phyloP scores from a whole-genome alignment of 2,329 filamentous ascomycete species.

The Neopestalotiopsis sp. region DNA sequence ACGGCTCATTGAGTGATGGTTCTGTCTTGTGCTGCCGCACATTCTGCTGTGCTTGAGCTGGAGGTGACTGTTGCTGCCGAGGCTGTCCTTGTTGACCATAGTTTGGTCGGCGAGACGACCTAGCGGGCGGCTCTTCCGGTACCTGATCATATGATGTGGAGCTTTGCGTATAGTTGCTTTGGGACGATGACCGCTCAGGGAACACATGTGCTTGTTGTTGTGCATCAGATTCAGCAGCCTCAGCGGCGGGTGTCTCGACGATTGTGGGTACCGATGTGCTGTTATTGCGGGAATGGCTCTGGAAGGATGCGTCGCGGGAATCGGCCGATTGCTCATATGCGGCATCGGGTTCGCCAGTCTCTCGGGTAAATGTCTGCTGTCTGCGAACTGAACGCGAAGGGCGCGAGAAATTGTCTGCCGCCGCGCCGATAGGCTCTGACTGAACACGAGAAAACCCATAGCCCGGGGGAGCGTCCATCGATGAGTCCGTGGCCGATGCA shows the following conservation, averaged over 20 bases:
- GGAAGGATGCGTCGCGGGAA: conserved; percentile 26
- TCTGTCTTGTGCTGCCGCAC: conserved; percentile 40
- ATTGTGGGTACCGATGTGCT: conserved; percentile 58
- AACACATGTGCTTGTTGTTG: conserved; percentile 43
- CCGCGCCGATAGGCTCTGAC: conserved; percentile 66
- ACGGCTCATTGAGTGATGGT: conserved; percentile 69
- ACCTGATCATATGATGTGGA: conserved; percentile 51
- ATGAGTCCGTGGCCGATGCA: conserved; percentile 37
- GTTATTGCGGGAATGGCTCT: conserved; percentile 26
- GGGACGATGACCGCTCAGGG: conserved; percentile 62
- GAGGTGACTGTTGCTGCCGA: conserved; percentile 24
- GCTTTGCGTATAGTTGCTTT: conserved; percentile 47
- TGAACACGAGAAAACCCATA: conserved; percentile 66
- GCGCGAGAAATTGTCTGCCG: conserved; percentile 66
- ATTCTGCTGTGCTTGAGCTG: conserved; percentile 26
- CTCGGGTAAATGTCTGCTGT: conserved; percentile 55
- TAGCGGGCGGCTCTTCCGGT: conserved; percentile 52
- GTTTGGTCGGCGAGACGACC: conserved; percentile 48
- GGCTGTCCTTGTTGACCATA: conserved; percentile 32
- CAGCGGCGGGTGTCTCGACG: conserved; percentile 66
- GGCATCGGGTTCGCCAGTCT: conserved; percentile 37
- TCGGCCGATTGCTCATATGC: conserved; percentile 26
- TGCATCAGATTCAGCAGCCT: conserved; percentile 35
- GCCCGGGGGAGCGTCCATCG: conserved; percentile 52
- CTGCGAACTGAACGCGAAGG: conserved; percentile 56